Percentiles rank a stretch among this genome's conserved stretches.
Evolutionary conservation across 495 filamentous ascomycete species (phyloP).

Genomic region (Stereocaulon alpinum): DNA sequence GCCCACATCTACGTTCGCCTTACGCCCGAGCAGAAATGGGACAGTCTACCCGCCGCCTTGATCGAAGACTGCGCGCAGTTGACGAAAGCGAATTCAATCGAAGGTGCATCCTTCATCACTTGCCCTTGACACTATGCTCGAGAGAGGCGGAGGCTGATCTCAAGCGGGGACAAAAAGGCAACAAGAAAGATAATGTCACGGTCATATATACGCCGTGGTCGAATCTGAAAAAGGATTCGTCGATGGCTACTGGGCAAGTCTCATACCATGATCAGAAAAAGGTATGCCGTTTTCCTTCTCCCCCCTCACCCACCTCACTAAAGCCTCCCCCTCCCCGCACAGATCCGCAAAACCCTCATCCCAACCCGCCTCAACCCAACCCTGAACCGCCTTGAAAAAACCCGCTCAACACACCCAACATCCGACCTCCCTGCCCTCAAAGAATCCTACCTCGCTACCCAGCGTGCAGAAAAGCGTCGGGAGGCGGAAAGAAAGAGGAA

Average conservation of each 20-base stretch:
- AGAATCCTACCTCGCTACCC: constrained; percentile 58
- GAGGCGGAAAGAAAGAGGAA: constrained; percentile 60
- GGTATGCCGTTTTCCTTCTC: constrained; percentile 16
- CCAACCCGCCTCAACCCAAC: constrained; percentile 70
- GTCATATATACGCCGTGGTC: constrained; percentile 97
- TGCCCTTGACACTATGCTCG: too few species aligned
- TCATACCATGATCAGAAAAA: constrained; percentile 83
- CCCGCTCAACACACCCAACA: constrained; percentile 73
- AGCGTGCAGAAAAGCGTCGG: constrained; percentile 59
- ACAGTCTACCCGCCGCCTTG: constrained; percentile 62
- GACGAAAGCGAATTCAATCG: constrained; percentile 97
- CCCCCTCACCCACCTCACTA: background rate
- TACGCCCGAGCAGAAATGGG: constrained; percentile 74
- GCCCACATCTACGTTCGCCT: constrained; percentile 92
- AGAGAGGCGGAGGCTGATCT: too few species aligned
- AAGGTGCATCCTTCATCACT: too few species aligned
- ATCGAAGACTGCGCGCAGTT: constrained; percentile 84
- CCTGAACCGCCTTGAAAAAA: constrained; percentile 96
- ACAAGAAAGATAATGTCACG: constrained; percentile 97
- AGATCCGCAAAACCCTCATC: constrained; percentile 74
- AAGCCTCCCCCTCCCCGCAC: background rate
- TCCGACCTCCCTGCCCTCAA: constrained; percentile 64
- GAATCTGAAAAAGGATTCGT: constrained; percentile 91
- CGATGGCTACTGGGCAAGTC: constrained; percentile 91
- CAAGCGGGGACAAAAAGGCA: constrained; percentile 41